Evolutionary conservation across 352 stramenopile species (phyloP).

Genomic region (Phytophthora europaea): DNA sequence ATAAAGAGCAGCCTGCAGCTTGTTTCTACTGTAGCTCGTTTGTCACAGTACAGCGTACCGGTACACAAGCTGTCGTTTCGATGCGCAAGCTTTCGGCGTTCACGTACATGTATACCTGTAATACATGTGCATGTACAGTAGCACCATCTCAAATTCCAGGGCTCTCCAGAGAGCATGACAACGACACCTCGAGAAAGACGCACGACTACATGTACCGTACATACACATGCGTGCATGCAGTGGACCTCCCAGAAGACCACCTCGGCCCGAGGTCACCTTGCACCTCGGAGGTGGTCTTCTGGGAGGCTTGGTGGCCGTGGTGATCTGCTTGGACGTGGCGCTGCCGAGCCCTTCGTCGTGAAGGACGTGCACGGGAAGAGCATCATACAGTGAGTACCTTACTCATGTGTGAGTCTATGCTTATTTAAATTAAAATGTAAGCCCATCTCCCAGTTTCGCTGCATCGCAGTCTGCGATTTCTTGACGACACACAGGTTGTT

Average conservation of each 20-base stretch:
- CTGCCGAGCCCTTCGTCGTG: constrained; percentile 5
- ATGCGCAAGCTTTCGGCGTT: neutral
- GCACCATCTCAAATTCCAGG: neutral
- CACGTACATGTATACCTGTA: too few species aligned
- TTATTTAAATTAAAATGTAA: too few species aligned
- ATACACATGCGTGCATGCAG: neutral
- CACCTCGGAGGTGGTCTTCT: constrained; percentile 6
- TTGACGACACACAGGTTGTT: too few species aligned
- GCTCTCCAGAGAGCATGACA: neutral
- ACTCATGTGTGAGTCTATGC: neutral
- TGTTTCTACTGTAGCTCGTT: constrained; percentile 14
- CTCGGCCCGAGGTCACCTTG: too few species aligned
- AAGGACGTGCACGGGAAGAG: neutral
- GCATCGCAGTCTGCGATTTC: too few species aligned
- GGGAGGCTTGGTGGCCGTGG: neutral
- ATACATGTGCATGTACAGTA: neutral
- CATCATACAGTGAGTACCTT: too few species aligned
- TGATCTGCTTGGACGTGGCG: neutral
- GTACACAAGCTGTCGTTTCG: neutral
- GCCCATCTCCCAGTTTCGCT: too few species aligned
- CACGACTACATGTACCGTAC: neutral
- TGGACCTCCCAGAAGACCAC: neutral
- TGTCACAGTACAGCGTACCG: too few species aligned
- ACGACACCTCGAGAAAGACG: constrained; percentile 11
- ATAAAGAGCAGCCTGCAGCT: constrained; percentile 8